phyloP scores from a whole-genome alignment of 2,329 filamentous ascomycete species.

The Penicillium griseofulvum region DNA sequence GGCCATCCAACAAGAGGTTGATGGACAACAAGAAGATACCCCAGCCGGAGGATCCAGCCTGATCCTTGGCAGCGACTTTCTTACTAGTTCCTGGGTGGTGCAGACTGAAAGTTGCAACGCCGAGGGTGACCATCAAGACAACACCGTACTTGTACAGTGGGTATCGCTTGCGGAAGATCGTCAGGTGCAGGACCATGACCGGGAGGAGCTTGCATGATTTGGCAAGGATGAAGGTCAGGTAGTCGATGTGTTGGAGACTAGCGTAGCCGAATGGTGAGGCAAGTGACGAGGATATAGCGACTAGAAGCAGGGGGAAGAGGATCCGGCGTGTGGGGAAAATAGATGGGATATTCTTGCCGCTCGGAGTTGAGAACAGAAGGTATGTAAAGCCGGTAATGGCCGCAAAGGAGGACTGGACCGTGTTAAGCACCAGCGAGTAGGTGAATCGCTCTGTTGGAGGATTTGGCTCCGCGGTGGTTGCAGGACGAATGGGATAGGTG shows the following conservation, averaged over 20 bases:
- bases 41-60: slow-evolving; percentile 63
- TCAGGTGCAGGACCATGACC: slow-evolving; percentile 95
- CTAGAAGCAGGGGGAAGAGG: slow-evolving; percentile 73
- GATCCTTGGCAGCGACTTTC: slow-evolving; percentile 50
- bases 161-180: slow-evolving; percentile 82
- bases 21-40: slow-evolving; percentile 80
- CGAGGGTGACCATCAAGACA: slow-evolving; percentile 82
- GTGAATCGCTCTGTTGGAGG: slow-evolving; percentile 69
- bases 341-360: slow-evolving; percentile 43
- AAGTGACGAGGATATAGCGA: slow-evolving; percentile 82
- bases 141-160: slow-evolving; percentile 96
- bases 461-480: slow-evolving; percentile 44
- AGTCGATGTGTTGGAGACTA: slow-evolving; percentile 88
- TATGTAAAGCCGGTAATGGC: slow-evolving; percentile 79
- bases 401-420: slow-evolving; percentile 87
- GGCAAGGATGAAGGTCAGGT: slow-evolving; percentile 94
- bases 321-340: slow-evolving; percentile 77
- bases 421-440: slow-evolving; percentile 93
- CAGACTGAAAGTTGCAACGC: slow-evolving; percentile 92
- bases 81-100: slow-evolving; percentile 67
- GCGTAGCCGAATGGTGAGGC: slow-evolving; percentile 96
- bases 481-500: slow-evolving; percentile 63
- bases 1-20: slow-evolving; percentile 90
- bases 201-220: slow-evolving; percentile 99
- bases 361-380: slow-evolving; percentile 64